Conservation (phyloP, 1,284 basidiomycete genomes). For the Austroboletus novae-zelandiae region DNA sequence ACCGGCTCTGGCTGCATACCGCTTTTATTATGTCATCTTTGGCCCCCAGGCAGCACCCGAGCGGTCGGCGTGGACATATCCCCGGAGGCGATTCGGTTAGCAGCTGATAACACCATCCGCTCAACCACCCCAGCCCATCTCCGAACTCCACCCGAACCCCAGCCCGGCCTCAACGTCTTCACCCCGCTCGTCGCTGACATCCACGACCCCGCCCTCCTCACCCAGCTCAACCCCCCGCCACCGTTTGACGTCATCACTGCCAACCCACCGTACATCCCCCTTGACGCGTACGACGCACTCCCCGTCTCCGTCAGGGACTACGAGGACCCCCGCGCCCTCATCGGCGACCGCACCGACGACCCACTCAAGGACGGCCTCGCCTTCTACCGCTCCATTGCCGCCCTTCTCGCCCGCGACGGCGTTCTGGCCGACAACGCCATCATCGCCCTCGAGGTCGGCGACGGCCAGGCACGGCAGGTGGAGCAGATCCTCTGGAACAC, state of each 20-base stretch:
- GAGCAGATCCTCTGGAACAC: conserved; percentile 50
- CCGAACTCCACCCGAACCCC: conserved; percentile 4
- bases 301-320: conserved; percentile 67
- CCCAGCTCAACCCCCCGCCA: conserved; percentile 32
- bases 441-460: conserved; percentile 80
- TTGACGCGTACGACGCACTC: conserved; percentile 60
- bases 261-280: conserved; percentile 92
- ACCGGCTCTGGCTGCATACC: conserved; percentile 91
- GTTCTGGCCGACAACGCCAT: conserved; percentile 49
- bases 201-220: conserved; percentile 39
- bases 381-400: conserved; percentile 76
- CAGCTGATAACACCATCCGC: conserved; percentile 61
- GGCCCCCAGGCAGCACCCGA: conserved; percentile 47
- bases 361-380: conserved; percentile 53
- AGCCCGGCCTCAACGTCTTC: conserved; percentile 42
- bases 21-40: conserved; percentile 68
- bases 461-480: conserved; percentile 67
- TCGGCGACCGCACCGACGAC: conserved; percentile 59
- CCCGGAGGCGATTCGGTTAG: conserved; percentile 64
- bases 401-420: conserved; percentile 47
- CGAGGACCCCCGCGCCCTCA: conserved; percentile 79
- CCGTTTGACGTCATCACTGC: conserved; percentile 80
- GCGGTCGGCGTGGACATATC: conserved; percentile 76
- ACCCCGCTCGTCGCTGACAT: conserved; percentile 46
- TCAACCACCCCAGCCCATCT: conserved; percentile 8